Base-by-base conservation (phyloP, 257 asterid genomes). In the Jacaranda copaia region DNA sequence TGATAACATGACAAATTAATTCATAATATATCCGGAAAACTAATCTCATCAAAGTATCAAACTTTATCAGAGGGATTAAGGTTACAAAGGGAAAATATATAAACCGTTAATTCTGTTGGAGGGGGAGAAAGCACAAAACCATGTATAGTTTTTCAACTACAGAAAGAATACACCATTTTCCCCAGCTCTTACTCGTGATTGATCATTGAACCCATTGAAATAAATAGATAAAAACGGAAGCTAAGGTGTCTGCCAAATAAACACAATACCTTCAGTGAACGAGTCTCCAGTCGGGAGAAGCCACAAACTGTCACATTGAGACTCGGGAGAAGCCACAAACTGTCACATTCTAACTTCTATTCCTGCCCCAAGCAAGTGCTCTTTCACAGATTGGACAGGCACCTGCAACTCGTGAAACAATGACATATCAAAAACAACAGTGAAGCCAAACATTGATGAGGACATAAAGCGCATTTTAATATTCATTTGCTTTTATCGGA, bases 311-410 rank as follows among this genome's bases (percentile, higher is more conserved):
- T 77, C 53, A 77, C 56, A 25, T 45, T n/a, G n/a, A n/a, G n/a
- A n/a, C n/a, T n/a, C n/a, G n/a, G n/a, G n/a, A n/a, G n/a, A n/a
- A n/a, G n/a, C n/a, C n/a, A n/a, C n/a, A n/a, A 2, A 16, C 7
- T 15, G 19, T 77, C 53, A 77, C 56, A 25, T 45, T 48, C 83
- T 73, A 25, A 79, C 79, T 67, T 79, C 83, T 18, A 79, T 52
- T 18, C 67, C 79, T 73, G 64, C 76, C 39, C 74, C 19, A 3
- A 66, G 72, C 11, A 79, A 68, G 72, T 79, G 83, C 32, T 58
- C 79, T 73, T 79, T 79, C 69, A 79, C 83, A 40, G 66, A 49
- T 75, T 74, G 83, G 43, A 79, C 67, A 15, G 83, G 79, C 46
- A 79, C 83, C 83, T 79, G 76, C 83, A 67, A 67, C 6, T 19